Evolutionary conservation across 108 stramenopile species (phyloP), one percentile per base, ranked within the genome.

Genomic region (Craspedostauros australis): DNA sequence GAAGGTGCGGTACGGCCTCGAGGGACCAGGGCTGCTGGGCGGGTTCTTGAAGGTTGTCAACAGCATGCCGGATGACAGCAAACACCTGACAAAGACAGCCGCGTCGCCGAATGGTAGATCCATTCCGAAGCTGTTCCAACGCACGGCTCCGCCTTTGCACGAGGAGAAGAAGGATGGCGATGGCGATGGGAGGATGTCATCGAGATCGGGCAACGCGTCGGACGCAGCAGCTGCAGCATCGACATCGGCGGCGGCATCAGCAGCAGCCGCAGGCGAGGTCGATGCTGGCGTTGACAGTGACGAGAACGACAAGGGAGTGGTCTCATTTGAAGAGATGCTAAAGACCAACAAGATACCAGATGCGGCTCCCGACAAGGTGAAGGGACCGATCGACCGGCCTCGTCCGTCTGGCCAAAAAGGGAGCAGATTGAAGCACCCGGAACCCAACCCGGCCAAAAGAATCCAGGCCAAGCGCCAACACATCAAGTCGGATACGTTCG

Each of bases 1-100:
- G 31, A 65, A 54, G 24, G 39, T 53, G 16, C 68, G 88, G n/a
- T 90, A 84, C 51, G 88, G 88, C 9, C 26, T 55, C n/a, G 80
- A 77, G 44, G 77, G 59, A 7, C 67, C 56, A 31, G 87, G 86
- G n/a, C 38, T 80, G n/a, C 18, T 79, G 15, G 47, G 58, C 15
- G 63, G 54, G 37, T 70, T 79, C 26, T 46, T 73, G 54, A 60
- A 31, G 26, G 59, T 72, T 16, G 54, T 62, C 12, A 46, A 61
- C 16, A 51, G 22, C 44, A 67, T 76, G 54, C 47, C 54, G 24
- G 46, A 53, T 26, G 57, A 60, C 37, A 19, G 32, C 29, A 40
- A 21, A 45, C 68, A 36, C 32, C 20, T 18, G 54, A 6, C 2
- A 33, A 26, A 27, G 6, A 14, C 59, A 44, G n/a, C 29, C 46